These are phyloP conservation scores for Dendrobium officinale DNA, from an alignment of 106 monocot species.

Conservation along the genomic window DNA sequence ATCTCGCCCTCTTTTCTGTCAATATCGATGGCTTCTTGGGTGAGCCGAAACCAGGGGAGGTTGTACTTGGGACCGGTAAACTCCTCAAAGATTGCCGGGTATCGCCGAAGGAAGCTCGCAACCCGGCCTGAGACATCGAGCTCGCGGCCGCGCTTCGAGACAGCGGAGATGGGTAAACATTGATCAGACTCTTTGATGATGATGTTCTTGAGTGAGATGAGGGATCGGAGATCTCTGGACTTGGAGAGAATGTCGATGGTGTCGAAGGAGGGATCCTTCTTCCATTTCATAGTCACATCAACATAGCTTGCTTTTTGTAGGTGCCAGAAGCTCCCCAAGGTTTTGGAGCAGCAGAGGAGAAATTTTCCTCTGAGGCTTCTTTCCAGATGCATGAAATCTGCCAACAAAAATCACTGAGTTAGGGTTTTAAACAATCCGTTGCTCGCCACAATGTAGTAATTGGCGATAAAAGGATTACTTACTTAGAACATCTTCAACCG, in stretches of 20 bases:
- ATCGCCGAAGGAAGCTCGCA: conserved; percentile 29
- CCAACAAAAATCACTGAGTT: background rate
- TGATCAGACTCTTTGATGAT: conserved; percentile 21
- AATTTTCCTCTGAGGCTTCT: background rate
- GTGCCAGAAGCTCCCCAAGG: background rate
- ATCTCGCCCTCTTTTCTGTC: conserved; percentile 21
- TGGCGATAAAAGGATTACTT: no score
- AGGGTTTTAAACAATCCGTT: no score
- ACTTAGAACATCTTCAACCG: no score
- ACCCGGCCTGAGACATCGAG: conserved; percentile 39
- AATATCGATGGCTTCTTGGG: conserved; percentile 30
- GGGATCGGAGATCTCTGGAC: conserved; percentile 37
- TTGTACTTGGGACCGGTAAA: conserved; percentile 49
- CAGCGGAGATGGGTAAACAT: conserved; percentile 34
- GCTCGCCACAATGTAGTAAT: no score
- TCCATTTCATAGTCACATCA: conserved; percentile 60
- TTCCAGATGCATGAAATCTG: background rate
- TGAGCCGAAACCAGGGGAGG: conserved; percentile 81
- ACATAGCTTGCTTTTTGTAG: conserved; percentile 25
- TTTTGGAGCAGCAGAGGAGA: background rate
- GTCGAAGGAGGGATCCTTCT: conserved; percentile 60
- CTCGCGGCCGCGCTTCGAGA: conserved; percentile 48
- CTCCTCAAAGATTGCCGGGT: conserved; percentile 71
- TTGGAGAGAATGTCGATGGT: conserved; percentile 33
- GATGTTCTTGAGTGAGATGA: conserved; percentile 46